Evolutionary conservation across 306 rosid genomes (phyloP), one percentile per base, ranked within the genome.

Genomic region (Myrica gale): DNA sequence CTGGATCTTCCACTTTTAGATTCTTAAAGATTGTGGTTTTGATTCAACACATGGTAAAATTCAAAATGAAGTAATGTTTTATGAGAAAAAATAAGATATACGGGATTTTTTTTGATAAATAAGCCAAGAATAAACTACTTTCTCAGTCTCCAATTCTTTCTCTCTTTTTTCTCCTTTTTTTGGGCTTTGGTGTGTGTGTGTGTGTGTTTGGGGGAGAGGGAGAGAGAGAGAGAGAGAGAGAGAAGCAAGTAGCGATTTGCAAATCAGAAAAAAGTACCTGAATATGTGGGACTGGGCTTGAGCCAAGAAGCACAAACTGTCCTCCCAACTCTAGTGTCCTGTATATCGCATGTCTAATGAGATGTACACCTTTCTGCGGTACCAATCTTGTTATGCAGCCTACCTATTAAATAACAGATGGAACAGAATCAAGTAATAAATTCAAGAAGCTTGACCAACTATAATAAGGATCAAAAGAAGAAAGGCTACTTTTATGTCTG

Each of bases 351-450:
- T 92, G 96, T 76, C 99, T 89, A 63, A 95, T 95, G 71, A 95
- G 97, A 79, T 92, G 97, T 57, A 95, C 93, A 70, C 99, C 99
- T 84, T 95, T 95, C 80, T 95, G 99, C 41, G 99, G 97, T 79
- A 95, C 99, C 91, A 95, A 81, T 78, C 99, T 89, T 78, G 99
- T 95, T 81, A 95, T 87, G 93, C 96, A 89, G 51, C 92, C 96
- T 74, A 95, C 93, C 99, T 95, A 84, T 84, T 23, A 39, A 72
- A 62, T 67, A 73, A 71, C 41, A 75, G 71, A 85, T 86, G 51
- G 56, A 65, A 72, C 55, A 42, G 55, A 71, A 76, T 45, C 17
- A 68, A 62, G 50, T 20, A 61, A 71, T 71, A 32, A 16, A 63
- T 67, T 71, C 23, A 74, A 78, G 79, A 76, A 77, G 58, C 58